Conservation (phyloP, 177 flowering plant species). For the Vitis hybrid region DNA sequence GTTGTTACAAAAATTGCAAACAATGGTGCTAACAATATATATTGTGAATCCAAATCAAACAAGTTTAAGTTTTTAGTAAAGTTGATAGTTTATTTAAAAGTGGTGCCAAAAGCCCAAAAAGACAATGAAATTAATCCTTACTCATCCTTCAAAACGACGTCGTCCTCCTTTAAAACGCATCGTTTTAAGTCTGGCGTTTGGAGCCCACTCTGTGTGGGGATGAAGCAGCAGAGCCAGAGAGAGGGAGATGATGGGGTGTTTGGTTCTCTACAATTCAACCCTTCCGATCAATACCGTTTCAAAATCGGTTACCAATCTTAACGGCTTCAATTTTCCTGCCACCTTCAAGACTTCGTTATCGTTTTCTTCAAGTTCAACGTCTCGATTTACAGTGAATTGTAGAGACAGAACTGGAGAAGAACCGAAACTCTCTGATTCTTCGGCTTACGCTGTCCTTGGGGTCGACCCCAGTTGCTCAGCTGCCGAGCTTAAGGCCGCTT, state of each 20-base stretch:
- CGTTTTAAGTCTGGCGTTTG: not conserved
- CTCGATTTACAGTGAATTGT: conserved; percentile 28
- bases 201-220: not conserved
- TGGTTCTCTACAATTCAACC: conserved; percentile 13
- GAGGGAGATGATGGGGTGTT: conserved; percentile 17
- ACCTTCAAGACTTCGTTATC: not conserved
- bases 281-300: conserved; percentile 5
- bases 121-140: too few species aligned
- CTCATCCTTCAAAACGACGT: too few species aligned
- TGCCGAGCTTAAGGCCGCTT: conserved; percentile 75
- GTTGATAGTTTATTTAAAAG: too few species aligned
- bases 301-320: conserved; percentile 9
- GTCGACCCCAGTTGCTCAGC: conserved; percentile 57
- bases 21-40: too few species aligned
- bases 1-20: too few species aligned
- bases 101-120: too few species aligned
- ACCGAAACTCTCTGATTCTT: conserved; percentile 34
- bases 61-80: too few species aligned
- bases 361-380: conserved; percentile 1
- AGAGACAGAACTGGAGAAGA: conserved; percentile 23
- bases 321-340: conserved; percentile 9
- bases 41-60: too few species aligned
- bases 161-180: too few species aligned
- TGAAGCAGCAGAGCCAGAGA: not conserved
- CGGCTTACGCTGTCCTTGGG: conserved; percentile 73